These are phyloP conservation scores for Erysiphe pulchra DNA, from an alignment of 2,329 filamentous ascomycete species.

Conservation along the genomic window DNA sequence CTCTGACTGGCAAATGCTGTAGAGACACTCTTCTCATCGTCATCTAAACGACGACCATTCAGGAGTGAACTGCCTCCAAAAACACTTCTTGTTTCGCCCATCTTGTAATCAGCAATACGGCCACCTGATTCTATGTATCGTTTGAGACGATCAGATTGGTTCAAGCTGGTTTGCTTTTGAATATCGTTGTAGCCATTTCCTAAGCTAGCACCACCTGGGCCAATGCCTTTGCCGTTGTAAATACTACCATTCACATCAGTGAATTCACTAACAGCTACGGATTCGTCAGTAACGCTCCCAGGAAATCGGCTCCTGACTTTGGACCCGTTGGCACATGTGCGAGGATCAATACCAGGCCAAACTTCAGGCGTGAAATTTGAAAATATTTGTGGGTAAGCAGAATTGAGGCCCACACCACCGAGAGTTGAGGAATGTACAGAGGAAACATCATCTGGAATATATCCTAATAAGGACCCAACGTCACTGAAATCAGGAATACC, in stretches of 20 bases:
- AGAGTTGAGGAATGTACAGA: conserved; percentile 84
- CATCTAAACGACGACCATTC: conserved; percentile 32
- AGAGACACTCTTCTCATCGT: conserved; percentile 87
- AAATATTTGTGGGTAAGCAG: conserved; percentile 86
- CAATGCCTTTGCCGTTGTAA: conserved; percentile 46
- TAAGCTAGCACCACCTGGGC: conserved; percentile 71
- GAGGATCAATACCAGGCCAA: conserved; percentile 60
- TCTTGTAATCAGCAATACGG: conserved; percentile 29
- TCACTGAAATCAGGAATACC: conserved; percentile 22
- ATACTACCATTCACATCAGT: conserved; percentile 64
- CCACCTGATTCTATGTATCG: conserved; percentile 77
- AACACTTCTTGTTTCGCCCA: conserved; percentile 33
- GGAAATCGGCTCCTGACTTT: conserved; percentile 41
- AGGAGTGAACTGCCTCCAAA: conserved; percentile 32
- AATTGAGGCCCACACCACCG: conserved; percentile 52
- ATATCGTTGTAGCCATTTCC: conserved; percentile 51
- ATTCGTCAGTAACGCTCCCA: conserved; percentile 73
- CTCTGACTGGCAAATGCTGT: conserved; percentile 94
- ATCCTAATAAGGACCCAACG: conserved; percentile 72
- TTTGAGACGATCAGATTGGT: conserved; percentile 74
- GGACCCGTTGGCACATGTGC: conserved; percentile 34
- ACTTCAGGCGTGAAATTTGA: conserved; percentile 63
- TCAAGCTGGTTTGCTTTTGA: conserved; percentile 47
- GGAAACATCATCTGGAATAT: conserved; percentile 90
- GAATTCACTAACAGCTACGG: conserved; percentile 70